These are phyloP conservation scores for Jaltomata sinuosa DNA, from an alignment of 257 asterid genomes.

Conservation along the genomic window DNA sequence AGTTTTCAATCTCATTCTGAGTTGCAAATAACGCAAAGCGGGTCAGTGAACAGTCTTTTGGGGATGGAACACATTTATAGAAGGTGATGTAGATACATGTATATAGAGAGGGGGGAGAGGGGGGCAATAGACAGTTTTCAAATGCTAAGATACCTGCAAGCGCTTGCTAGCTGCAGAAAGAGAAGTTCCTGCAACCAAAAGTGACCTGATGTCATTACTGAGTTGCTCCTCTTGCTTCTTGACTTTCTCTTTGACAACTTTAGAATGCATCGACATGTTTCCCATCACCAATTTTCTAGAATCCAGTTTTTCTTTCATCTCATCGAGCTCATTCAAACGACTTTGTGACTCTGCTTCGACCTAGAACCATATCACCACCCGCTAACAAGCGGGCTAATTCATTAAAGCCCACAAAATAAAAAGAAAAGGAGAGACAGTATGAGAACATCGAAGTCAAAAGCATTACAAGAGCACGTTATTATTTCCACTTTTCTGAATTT, in stretches of 20 bases:
- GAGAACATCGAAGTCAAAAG: not conserved
- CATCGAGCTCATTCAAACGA: conserved; percentile 69
- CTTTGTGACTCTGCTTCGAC: conserved; percentile 65
- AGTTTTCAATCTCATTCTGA: not conserved
- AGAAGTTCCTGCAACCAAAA: conserved; percentile 74
- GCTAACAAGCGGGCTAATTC: conserved; percentile 15
- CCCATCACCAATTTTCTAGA: conserved; percentile 89
- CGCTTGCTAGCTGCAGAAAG: conserved; percentile 76
- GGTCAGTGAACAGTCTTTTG: not conserved
- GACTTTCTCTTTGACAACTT: conserved; percentile 69
- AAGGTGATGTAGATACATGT: not conserved
- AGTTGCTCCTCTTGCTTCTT: conserved; percentile 89
- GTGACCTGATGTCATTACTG: conserved; percentile 61
- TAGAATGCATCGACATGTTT: conserved; percentile 82
- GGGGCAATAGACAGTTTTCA: not conserved
- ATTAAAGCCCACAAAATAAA: not conserved
- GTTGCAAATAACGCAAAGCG: not conserved
- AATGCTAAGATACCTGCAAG: conserved; percentile 47
- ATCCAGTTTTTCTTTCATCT: conserved; percentile 69
- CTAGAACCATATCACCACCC: conserved; percentile 26
- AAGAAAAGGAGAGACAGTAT: not conserved
- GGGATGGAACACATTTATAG: not conserved
- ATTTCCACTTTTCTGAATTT: not conserved
- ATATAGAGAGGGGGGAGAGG: not conserved
- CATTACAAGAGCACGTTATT: not conserved